Percentiles rank a stretch among this genome's conserved stretches.
These are phyloP conservation scores for carrot (Daucus carota) DNA, from an alignment of 129 eudicot genomes.

Conservation along the genomic window DH1_v3.0 NC_030383.2:16769001-16769500, in stretches of 20 bases:
- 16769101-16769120: background rate
- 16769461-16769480: too few species aligned
- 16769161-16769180: slow-evolving; percentile 40
- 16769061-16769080: background rate
- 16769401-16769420: too few species aligned
- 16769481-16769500: too few species aligned
- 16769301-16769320: too few species aligned
- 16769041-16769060: background rate
- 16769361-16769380: too few species aligned
- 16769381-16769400: too few species aligned
- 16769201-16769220: slow-evolving; percentile 83
- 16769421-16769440: too few species aligned
- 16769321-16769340: too few species aligned
- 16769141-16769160: slow-evolving; percentile 85
- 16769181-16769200: slow-evolving; percentile 79
- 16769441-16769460: too few species aligned
- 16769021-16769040: slow-evolving; percentile 40
- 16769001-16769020: slow-evolving; percentile 67
- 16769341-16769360: too few species aligned
- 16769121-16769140: slow-evolving; percentile 50
- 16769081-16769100: background rate
- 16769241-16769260: slow-evolving; percentile 66
- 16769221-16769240: slow-evolving; percentile 96
- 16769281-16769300: too few species aligned
- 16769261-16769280: background rate